Base-by-base conservation (phyloP, 2,329 filamentous ascomycete species). In the Cryphonectria parasitica region DNA sequence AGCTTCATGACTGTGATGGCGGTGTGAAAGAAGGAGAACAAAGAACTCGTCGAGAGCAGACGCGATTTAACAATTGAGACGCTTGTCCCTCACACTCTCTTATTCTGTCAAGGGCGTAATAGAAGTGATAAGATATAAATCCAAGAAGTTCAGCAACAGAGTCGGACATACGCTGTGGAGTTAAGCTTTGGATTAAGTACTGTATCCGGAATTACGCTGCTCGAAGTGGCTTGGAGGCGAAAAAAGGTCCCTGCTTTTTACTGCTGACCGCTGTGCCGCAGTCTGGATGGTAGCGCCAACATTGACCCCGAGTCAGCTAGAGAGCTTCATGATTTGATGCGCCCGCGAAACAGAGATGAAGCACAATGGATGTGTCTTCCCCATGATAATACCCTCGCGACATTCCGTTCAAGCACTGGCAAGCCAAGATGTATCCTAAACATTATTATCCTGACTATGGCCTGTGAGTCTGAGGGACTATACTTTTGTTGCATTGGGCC, bases 1-100 rank as follows among this genome's bases (percentile, higher is more conserved):
- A 84, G 74, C 70, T 84, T 85, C 83, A 85, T 85, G 58, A 52
- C 36, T 31, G 19, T 49, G 25, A 36, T 8, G 39, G 17, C 6
- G 54, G 13, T 15, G 25, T 28, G 11, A 17, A 15, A 15, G 52
- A 15, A 17, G n/a, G 25, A 28, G 3, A 5, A 25, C 2, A 25
- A 6, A 11, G 15, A 8, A 8, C 2, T 28, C 6, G 54, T 19
- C 13, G 25, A 15, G 28, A 19, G 28, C 13, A 2, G 54, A 34
- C 2, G 17, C 28, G 28, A 34, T 2, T 2, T 31, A 4, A 10
- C 54, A 31, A 17, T n/a, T 7, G 45, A 8, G 15, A 19, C 4
- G 3, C 31, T 31, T 54, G 22, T 5, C 17, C n/a, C 22, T 11
- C 8, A 8, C 11, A 11, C 11, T 13, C 10, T 39, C 11, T 39